phyloP scores from a whole-genome alignment of 2,329 filamentous ascomycete species.

The Ophioceras dolichostomum region DNA sequence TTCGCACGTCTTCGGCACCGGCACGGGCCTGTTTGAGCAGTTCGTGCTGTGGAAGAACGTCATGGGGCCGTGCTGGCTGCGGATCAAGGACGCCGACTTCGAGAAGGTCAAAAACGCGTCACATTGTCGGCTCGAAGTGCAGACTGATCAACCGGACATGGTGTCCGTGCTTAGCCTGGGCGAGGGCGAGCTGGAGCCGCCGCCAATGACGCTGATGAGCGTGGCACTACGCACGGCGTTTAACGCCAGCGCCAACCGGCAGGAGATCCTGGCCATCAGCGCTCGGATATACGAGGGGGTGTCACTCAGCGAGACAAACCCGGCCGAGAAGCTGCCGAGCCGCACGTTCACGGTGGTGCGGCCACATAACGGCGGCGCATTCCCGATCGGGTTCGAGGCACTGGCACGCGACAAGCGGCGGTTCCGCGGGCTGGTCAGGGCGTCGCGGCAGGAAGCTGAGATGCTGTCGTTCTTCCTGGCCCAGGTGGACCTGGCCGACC shows the following conservation, averaged over 20 bases:
- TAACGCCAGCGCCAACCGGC: conserved; percentile 88
- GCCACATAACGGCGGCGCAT: conserved; percentile 55
- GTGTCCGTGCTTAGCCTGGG: conserved; percentile 63
- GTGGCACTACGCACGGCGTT: conserved; percentile 77
- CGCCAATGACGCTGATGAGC: conserved; percentile 93
- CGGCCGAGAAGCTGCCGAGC: conserved; percentile 77
- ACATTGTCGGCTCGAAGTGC: conserved; percentile 90
- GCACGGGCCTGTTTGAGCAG: conserved; percentile 90
- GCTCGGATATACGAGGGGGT: conserved; percentile 89
- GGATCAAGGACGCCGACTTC: conserved; percentile 78
- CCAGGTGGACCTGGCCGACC: conserved; percentile 76
- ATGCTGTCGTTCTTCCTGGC: conserved; percentile 83
- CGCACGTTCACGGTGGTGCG: conserved; percentile 87
- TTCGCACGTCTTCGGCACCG: conserved; percentile 86
- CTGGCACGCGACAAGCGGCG: conserved; percentile 55
- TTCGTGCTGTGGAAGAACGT: conserved; percentile 98
- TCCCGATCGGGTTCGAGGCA: conserved; percentile 78
- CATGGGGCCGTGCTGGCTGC: conserved; percentile 97
- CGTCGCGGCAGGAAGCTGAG: conserved; percentile 74
- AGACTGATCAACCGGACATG: conserved; percentile 64
- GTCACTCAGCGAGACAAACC: conserved; percentile 73
- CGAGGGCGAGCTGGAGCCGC: conserved; percentile 63
- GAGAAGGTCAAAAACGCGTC: conserved; percentile 79
- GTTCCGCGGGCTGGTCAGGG: conserved; percentile 57
- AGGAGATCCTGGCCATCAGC: conserved; percentile 86